phyloP scores from a whole-genome alignment of 1,139 yeast species.

The Zygoascus meyerae region DNA sequence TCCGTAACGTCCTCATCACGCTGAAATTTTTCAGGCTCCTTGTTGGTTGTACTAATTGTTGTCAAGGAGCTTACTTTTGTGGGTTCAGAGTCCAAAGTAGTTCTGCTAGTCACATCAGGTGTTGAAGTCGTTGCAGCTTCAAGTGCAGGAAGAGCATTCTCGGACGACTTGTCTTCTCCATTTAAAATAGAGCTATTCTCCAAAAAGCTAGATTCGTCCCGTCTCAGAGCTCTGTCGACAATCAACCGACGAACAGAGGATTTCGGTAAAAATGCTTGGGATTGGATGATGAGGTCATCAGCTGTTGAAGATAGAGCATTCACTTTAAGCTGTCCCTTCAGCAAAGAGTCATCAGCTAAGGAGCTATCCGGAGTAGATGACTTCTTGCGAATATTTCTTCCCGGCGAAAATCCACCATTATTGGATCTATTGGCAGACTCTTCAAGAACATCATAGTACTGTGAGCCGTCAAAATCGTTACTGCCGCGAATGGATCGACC shows the following conservation, averaged over 20 bases:
- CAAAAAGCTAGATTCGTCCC: background rate
- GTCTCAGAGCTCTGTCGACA: constrained; percentile 35
- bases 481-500: background rate
- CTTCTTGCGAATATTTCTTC: background rate
- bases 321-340: background rate
- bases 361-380: background rate
- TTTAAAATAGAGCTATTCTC: background rate
- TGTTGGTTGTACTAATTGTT: background rate
- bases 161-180: background rate
- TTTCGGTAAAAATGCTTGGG: constrained; percentile 69
- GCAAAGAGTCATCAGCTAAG: background rate
- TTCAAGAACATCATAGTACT: constrained; percentile 1
- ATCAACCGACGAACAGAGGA: constrained; percentile 52
- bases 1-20: constrained; percentile 41
- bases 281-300: constrained; percentile 61
- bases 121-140: background rate
- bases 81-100: too few species aligned
- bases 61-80: too few species aligned
- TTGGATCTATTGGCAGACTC: background rate
- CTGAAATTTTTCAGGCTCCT: constrained; percentile 6
- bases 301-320: constrained; percentile 37
- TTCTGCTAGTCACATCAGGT: background rate
- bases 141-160: background rate
- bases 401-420: background rate
- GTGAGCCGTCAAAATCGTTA: background rate